A percentile compares a stretch with the other conserved stretches of the same genome.
These are phyloP conservation scores for Candida sp. DNA, from an alignment of 1,139 yeast species.

Conservation along the genomic window DNA sequence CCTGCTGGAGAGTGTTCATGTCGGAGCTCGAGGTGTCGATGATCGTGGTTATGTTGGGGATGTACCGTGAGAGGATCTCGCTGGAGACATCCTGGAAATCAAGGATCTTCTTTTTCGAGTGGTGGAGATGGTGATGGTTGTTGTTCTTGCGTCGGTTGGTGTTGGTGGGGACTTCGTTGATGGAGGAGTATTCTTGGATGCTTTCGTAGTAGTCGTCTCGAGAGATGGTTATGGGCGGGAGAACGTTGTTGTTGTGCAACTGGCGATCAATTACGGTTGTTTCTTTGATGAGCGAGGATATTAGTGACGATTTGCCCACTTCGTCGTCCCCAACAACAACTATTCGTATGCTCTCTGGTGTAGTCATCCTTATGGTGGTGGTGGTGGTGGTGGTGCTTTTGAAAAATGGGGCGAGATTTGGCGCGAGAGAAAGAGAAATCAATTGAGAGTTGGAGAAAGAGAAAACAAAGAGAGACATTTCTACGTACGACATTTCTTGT, in stretches of 20 bases:
- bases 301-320: slow-evolving; percentile 81
- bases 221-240: slow-evolving; percentile 82
- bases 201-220: slow-evolving; percentile 41
- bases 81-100: slow-evolving; percentile 13
- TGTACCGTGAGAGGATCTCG: slow-evolving; percentile 40
- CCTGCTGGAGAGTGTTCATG: slow-evolving; percentile 61
- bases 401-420: neutral
- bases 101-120: slow-evolving; percentile 9
- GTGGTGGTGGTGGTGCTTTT: neutral
- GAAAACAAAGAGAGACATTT: neutral
- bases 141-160: neutral
- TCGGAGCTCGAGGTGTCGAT: slow-evolving; percentile 84
- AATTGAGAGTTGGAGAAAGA: neutral
- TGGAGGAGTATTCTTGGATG: slow-evolving; percentile 22
- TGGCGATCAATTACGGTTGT: slow-evolving; percentile 56
- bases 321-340: slow-evolving; percentile 98
- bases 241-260: slow-evolving; percentile 68
- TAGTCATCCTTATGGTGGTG: slow-evolving; percentile 22
- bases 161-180: slow-evolving; percentile 3
- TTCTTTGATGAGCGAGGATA: slow-evolving; percentile 82
- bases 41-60: slow-evolving; percentile 72
- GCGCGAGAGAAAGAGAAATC: neutral
- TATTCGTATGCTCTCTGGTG: slow-evolving; percentile 63
- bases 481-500: neutral
- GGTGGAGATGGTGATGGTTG: slow-evolving; percentile 7